These are phyloP conservation scores for Metrosideros polymorpha DNA, from an alignment of 441 rosid genomes.

Conservation along the genomic window DNA sequence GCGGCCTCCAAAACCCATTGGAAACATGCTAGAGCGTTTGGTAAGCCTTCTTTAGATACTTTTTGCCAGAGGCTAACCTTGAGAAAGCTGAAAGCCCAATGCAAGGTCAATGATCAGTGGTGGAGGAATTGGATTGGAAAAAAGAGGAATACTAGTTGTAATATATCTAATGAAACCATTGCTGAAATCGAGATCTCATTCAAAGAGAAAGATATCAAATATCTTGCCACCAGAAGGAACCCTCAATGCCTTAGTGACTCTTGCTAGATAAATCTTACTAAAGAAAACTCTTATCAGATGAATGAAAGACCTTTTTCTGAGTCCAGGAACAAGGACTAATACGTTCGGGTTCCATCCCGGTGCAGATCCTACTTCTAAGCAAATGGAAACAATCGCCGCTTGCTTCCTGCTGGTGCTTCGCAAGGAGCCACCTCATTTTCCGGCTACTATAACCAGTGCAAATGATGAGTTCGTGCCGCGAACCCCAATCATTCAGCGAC, in stretches of 20 bases:
- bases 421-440: neutral
- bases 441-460: neutral
- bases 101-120: neutral
- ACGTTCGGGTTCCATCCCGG: neutral
- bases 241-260: neutral
- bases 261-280: neutral
- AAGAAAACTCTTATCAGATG: neutral
- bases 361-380: neutral
- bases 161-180: too few relatives aligned
- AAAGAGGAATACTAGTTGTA: too few relatives aligned
- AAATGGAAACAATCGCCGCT: neutral
- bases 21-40: too few relatives aligned
- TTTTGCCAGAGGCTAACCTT: too few relatives aligned
- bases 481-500: rapidly evolving
- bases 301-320: neutral
- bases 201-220: too few relatives aligned
- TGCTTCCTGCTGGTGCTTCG: rapidly evolving
- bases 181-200: too few relatives aligned
- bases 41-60: too few relatives aligned
- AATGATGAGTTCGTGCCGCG: too few relatives aligned
- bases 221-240: neutral
- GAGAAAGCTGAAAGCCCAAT: too few relatives aligned
- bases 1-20: too few relatives aligned
- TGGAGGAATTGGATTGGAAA: too few relatives aligned
- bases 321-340: neutral